Conservation (phyloP, 495 filamentous ascomycete genomes). For the Neurospora sp. region DNA sequence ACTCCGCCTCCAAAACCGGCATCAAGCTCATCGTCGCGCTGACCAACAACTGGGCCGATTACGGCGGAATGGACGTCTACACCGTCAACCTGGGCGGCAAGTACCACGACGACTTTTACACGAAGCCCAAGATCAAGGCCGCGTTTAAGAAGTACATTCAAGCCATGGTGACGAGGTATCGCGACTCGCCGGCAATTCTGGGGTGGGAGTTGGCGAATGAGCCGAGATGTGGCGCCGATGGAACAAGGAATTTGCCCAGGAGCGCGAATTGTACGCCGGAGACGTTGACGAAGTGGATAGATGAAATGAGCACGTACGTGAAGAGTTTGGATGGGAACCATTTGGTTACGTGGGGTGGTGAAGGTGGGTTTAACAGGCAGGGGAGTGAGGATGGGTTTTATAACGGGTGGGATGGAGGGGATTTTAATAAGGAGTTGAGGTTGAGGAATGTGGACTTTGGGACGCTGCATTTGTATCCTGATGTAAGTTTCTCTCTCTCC, state of each 20-base stretch:
- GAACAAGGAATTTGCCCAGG: background rate
- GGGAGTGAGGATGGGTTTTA: slow-evolving; percentile 48
- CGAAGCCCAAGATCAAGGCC: slow-evolving; percentile 25
- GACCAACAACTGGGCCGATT: slow-evolving; percentile 47
- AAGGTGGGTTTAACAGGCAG: slow-evolving; percentile 34
- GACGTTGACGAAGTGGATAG: slow-evolving; percentile 36
- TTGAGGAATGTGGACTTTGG: slow-evolving; percentile 55
- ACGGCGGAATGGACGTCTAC: slow-evolving; percentile 41
- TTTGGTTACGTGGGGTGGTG: slow-evolving; percentile 43
- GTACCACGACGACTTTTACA: slow-evolving; percentile 26
- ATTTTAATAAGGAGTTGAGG: slow-evolving; percentile 50
- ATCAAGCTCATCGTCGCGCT: slow-evolving; percentile 49
- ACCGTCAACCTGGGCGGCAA: slow-evolving; percentile 26
- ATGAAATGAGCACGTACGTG: slow-evolving; percentile 37
- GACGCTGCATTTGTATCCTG: slow-evolving; percentile 57
- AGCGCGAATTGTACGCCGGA: slow-evolving; percentile 26
- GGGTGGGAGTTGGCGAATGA: slow-evolving; percentile 50
- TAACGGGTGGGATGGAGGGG: slow-evolving; percentile 47
- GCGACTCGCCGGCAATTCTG: slow-evolving; percentile 37
- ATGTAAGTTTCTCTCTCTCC: slow-evolving; percentile 3
- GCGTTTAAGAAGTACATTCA: slow-evolving; percentile 44
- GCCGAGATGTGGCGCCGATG: slow-evolving; percentile 27
- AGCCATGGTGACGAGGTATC: slow-evolving; percentile 39
- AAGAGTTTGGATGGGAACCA: slow-evolving; percentile 41
- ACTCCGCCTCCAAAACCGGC: slow-evolving; percentile 44